Evolutionary conservation across 2,329 filamentous ascomycete species (phyloP), one percentile per base, ranked within the genome.

Genomic region (Fusarium euwallaceae): DNA sequence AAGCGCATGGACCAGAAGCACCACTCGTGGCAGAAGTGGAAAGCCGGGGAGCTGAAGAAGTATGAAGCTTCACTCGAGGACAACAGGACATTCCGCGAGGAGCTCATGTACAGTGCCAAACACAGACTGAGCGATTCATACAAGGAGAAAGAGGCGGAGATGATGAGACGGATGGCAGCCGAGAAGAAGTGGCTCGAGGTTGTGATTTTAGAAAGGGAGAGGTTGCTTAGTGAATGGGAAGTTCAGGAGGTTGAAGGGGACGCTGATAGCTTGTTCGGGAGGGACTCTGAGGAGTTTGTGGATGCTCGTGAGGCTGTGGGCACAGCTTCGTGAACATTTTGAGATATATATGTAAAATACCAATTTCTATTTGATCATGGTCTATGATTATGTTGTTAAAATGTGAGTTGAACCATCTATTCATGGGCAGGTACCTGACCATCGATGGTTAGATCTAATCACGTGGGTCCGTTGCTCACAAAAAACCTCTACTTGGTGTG

Each of bases 141-240:
- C 37, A 80, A 78, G 2, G 79, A 80, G 20, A 80, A 79, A 53
- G 78, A 80, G 58, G 76, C 73, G 17, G 83, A 83, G 17, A 77
- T 83, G 27, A 69, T 71, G 43, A 80, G 74, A 61, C 82, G 80
- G 34, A 83, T 83, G 58, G 74, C 73, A 8, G 87, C 86, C 0
- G 87, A 90, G 81, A 78, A 82, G 66, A 82, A 79, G 66, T 91
- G 89, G 88, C 78, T 86, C 27, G 80, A 81, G 39, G 82, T 83
- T 48, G 84, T 89, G 4, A 71, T 85, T 6, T 78, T 82, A 7
- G 88, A 89, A 78, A 83, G 88, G 12, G 78, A 75, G 34, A 81
- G 78, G 41, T 76, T 89, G 72, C 78, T 90, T 56, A 79, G 69
- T 8, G 84, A 83, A 34, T 79, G 83, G 77, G 84, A 87, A 76